Conservation (phyloP, 164 flowering plant species). For the Aristolochia californica region DNA sequence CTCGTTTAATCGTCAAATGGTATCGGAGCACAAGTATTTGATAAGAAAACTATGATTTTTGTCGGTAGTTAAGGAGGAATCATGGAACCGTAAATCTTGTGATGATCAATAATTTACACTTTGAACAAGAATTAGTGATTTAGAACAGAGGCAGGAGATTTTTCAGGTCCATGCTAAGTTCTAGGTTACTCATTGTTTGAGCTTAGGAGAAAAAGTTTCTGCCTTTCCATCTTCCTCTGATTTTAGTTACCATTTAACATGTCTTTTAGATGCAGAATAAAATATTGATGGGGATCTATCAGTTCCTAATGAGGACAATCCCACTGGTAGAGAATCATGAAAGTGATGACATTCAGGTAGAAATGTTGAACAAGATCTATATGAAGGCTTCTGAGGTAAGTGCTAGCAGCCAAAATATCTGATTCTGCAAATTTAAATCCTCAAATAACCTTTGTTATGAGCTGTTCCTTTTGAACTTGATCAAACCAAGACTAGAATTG, state of each 20-base stretch:
- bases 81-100: too few species aligned
- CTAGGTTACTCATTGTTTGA: not conserved
- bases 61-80: too few species aligned
- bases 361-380: slow-evolving; percentile 39
- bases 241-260: not conserved
- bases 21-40: too few species aligned
- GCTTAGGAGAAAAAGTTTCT: too few species aligned
- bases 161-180: not conserved
- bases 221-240: not conserved
- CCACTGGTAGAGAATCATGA: slow-evolving; percentile 13
- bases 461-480: too few species aligned
- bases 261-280: not conserved
- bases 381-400: slow-evolving; percentile 10
- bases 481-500: too few species aligned
- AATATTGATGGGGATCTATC: slow-evolving; percentile 17
- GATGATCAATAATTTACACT: not conserved
- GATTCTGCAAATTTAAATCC: too few species aligned
- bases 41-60: too few species aligned
- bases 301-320: slow-evolving; percentile 15
- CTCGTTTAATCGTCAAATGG: too few species aligned
- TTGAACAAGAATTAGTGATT: not conserved
- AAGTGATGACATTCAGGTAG: slow-evolving; percentile 31
- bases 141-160: not conserved
- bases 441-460: too few species aligned
- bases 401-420: not conserved